Evolutionary conservation across 148 eudicot genomes (phyloP).

Genomic region (Rhododendron henanense): DNA sequence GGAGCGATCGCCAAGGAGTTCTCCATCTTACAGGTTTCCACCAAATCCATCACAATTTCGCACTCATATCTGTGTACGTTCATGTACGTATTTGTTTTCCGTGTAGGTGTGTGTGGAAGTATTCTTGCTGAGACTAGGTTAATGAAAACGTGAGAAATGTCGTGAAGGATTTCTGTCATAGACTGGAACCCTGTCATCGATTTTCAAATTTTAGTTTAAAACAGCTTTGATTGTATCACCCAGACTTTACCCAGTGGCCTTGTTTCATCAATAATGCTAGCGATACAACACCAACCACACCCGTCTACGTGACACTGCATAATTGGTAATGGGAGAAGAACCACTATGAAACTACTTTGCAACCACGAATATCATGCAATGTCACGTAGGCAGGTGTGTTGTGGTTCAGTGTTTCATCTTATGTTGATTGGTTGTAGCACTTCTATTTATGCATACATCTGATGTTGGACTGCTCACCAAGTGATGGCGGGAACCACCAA

Average conservation of each 20-base stretch:
- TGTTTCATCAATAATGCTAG: neutral
- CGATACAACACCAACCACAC: too few relatives aligned
- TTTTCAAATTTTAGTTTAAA: neutral
- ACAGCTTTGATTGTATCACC: neutral
- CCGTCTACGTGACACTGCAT: too few relatives aligned
- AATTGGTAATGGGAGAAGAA: too few relatives aligned
- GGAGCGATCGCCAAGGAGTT: constrained; percentile 50
- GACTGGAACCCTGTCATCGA: neutral
- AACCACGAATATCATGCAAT: too few relatives aligned
- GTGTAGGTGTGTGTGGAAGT: neutral
- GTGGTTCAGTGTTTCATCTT: neutral
- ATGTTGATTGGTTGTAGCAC: neutral
- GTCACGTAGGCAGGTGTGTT: too few relatives aligned
- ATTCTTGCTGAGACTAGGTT: neutral
- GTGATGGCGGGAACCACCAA: neutral
- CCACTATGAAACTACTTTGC: too few relatives aligned
- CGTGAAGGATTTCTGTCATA: neutral
- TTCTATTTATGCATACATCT: neutral
- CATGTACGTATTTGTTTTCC: neutral
- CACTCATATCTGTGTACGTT: neutral
- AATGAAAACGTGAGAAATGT: neutral
- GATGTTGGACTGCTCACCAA: neutral
- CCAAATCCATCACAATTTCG: neutral
- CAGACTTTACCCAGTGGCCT: neutral
- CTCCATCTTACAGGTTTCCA: constrained; percentile 50